Evolutionary conservation across 2,329 filamentous ascomycete species (phyloP).

Genomic region (Diaporthe velutina): DNA sequence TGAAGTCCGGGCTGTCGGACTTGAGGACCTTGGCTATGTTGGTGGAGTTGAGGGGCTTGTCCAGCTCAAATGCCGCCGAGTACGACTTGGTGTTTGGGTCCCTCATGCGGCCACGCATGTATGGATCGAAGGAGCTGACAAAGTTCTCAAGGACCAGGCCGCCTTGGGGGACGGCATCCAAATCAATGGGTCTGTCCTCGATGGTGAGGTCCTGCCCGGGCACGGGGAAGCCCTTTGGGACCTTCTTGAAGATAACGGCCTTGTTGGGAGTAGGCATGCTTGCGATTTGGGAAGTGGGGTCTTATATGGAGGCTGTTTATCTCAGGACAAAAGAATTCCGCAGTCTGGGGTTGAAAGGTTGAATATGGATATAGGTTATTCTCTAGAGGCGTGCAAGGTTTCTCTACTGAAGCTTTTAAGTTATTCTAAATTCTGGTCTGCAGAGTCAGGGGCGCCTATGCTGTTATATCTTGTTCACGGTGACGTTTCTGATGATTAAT

Average conservation of each 20-base stretch:
- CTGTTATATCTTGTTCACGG: constrained; percentile 19
- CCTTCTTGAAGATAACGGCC: constrained; percentile 78
- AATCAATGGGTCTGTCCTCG: constrained; percentile 77
- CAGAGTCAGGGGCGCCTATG: constrained; percentile 5
- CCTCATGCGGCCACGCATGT: constrained; percentile 86
- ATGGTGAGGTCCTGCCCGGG: constrained; percentile 77
- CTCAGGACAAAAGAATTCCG: no score
- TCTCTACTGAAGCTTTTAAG: not conserved
- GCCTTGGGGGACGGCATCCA: constrained; percentile 71
- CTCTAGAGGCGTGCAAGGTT: not conserved
- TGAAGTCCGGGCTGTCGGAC: constrained; percentile 71
- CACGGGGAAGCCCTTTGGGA: constrained; percentile 76
- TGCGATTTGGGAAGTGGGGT: constrained; percentile 69
- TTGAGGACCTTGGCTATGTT: constrained; percentile 78
- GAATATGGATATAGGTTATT: not conserved
- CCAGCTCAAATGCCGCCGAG: constrained; percentile 70
- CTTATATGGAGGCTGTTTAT: no score
- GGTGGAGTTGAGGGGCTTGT: constrained; percentile 73
- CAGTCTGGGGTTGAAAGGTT: no score
- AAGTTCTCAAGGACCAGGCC: constrained; percentile 78
- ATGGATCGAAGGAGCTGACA: constrained; percentile 86
- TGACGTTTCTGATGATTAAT: constrained; percentile 31
- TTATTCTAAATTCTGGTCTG: not conserved
- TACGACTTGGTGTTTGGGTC: constrained; percentile 75
- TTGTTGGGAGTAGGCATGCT: constrained; percentile 70